Conservation (phyloP, 805 yeast genomes). For the Yamadazyma nakazawae region DNA sequence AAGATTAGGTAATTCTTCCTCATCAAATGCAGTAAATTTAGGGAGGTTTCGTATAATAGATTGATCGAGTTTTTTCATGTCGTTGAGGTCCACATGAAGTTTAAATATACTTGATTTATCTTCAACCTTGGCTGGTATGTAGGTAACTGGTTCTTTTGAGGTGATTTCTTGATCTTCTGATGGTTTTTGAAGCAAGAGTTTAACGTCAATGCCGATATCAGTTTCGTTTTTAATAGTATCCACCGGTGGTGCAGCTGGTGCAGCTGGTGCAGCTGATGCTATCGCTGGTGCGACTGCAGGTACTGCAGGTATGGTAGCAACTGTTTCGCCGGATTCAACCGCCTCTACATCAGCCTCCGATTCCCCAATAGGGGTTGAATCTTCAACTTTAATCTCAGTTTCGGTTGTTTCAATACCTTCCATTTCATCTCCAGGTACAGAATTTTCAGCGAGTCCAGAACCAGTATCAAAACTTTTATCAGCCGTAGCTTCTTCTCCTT, state of each 20-base stretch:
- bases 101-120: constrained; percentile 40
- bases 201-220: constrained; percentile 27
- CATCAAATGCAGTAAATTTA: constrained; percentile 46
- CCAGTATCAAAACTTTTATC: too few relatives aligned
- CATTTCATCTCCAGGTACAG: background rate
- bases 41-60: constrained; percentile 49
- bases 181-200: constrained; percentile 19
- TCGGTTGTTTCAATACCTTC: constrained; percentile 3
- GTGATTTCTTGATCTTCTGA: constrained; percentile 17
- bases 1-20: constrained; percentile 19
- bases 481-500: background rate
- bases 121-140: constrained; percentile 6
- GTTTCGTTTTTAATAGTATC: background rate
- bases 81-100: constrained; percentile 38
- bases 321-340: constrained; percentile 2
- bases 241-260: background rate
- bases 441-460: too few relatives aligned
- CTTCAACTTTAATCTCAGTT: background rate
- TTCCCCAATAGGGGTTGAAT: too few relatives aligned
- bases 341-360: constrained; percentile 3
- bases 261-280: background rate
- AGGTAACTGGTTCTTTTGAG: background rate
- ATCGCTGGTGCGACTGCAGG: constrained; percentile 2
- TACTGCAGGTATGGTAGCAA: constrained; percentile 12
- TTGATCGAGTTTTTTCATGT: constrained; percentile 44